Conservation (phyloP, 2,329 filamentous ascomycete genomes). For the Bipolaris victoriae region DNA sequence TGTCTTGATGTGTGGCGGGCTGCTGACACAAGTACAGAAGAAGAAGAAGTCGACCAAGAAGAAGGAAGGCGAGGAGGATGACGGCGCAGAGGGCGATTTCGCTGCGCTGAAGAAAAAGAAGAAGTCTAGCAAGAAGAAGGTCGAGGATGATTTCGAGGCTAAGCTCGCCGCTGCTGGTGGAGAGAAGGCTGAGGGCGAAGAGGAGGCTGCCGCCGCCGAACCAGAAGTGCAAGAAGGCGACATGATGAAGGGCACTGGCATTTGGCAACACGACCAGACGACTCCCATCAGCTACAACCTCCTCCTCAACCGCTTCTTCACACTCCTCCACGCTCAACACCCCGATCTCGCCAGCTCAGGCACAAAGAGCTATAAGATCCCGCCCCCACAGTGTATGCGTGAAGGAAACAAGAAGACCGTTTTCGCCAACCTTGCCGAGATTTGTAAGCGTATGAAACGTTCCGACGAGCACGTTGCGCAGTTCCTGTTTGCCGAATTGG, state of each 20-base stretch:
- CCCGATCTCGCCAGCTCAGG: conserved; percentile 90
- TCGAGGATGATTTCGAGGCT: conserved; percentile 70
- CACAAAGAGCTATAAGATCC: conserved; percentile 97
- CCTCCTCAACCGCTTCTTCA: conserved; percentile 91
- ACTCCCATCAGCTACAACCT: conserved; percentile 82
- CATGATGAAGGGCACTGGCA: conserved; percentile 84
- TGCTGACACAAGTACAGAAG: conserved; percentile 53
- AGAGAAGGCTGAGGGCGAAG: conserved; percentile 61
- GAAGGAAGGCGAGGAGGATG: conserved; percentile 62
- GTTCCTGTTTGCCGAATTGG: conserved; percentile 97
- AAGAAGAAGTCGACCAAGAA: conserved; percentile 67
- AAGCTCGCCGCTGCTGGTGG: conserved; percentile 66
- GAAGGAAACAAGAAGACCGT: conserved; percentile 99
- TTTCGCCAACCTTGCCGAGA: conserved; percentile 98
- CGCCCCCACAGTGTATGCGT: conserved; percentile 95
- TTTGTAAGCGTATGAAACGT: conserved; percentile 99
- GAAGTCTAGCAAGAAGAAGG: conserved; percentile 68
- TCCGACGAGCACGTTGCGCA: conserved; percentile 97
- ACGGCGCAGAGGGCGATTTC: conserved; percentile 62
- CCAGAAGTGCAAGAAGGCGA: conserved; percentile 69
- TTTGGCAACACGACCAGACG: conserved; percentile 84
- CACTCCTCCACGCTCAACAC: conserved; percentile 91
- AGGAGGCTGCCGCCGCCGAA: conserved; percentile 55
- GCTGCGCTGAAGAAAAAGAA: conserved; percentile 84
- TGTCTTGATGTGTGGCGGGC: background rate